Percentiles rank a stretch among this genome's conserved stretches.
phyloP scores from a whole-genome alignment of 1,284 basidiomycete genomes.

The Cutaneotrichosporon sp. region DNA sequence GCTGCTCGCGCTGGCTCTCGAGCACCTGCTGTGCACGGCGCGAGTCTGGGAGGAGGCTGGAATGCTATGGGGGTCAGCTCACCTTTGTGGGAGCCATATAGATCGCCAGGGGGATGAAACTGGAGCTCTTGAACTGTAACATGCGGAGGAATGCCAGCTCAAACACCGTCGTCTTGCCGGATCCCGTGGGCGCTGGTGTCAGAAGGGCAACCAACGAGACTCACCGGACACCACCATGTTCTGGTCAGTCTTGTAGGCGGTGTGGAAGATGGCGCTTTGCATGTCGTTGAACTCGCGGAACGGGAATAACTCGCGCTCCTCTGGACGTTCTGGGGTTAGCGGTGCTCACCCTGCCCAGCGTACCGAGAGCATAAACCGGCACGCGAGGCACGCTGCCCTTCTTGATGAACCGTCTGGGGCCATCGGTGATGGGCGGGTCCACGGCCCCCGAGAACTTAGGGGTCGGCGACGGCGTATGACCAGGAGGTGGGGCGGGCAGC shows the following conservation, averaged over 20 bases:
- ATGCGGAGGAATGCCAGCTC: constrained; percentile 85
- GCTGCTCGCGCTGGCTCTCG: too few species aligned
- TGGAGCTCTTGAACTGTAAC: constrained; percentile 59
- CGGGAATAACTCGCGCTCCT: constrained; percentile 17
- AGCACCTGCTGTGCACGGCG: too few species aligned
- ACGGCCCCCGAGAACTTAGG: neutral
- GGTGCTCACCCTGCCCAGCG: neutral
- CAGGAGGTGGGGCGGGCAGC: neutral
- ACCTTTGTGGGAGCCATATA: constrained; percentile 96
- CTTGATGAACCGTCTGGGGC: neutral
- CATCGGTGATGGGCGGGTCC: neutral
- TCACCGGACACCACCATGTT: constrained; percentile 81
- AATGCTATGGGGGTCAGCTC: too few species aligned
- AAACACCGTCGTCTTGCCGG: constrained; percentile 91
- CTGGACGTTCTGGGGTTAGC: constrained; percentile 6
- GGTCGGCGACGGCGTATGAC: neutral
- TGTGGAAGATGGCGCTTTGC: constrained; percentile 24
- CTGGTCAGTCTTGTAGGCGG: constrained; percentile 64
- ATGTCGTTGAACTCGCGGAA: constrained; percentile 28
- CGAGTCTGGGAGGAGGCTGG: too few species aligned
- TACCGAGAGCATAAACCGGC: constrained; percentile 14
- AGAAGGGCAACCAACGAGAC: constrained; percentile 22
- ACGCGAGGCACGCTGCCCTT: constrained; percentile 1
- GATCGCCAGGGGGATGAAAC: constrained; percentile 64
- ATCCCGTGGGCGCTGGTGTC: constrained; percentile 78